Percentiles rank a stretch among this genome's conserved stretches.
These are phyloP conservation scores for Turnera subulata DNA, from an alignment of 345 rosid species.

Conservation along the genomic window DNA sequence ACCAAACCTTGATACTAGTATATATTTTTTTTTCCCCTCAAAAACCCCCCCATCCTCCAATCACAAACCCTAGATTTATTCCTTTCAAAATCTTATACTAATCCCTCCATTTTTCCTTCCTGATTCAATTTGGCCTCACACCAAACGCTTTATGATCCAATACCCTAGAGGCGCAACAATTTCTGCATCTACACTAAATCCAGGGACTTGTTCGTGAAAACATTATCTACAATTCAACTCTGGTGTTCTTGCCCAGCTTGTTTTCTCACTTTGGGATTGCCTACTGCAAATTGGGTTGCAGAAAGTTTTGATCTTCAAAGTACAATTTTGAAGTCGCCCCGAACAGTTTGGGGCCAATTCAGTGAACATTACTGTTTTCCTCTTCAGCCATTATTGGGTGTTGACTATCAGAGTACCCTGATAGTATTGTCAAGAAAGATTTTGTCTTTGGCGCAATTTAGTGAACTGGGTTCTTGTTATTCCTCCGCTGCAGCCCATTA, in stretches of 20 bases:
- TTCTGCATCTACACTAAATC: not conserved
- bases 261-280: not conserved
- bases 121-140: too few species aligned
- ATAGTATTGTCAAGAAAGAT: not conserved
- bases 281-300: constrained; percentile 3
- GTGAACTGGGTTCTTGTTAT: constrained; percentile 7
- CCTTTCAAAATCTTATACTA: constrained; percentile 7
- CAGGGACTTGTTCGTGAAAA: not conserved
- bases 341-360: constrained; percentile 16
- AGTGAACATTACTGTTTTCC: constrained; percentile 6
- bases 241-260: not conserved
- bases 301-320: constrained; percentile 5
- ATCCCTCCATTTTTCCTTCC: not conserved
- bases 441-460: not conserved
- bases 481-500: not conserved
- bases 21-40: constrained; percentile 12
- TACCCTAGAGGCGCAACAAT: too few species aligned
- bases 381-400: not conserved
- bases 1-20: not conserved
- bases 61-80: constrained; percentile 23
- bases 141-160: too few species aligned
- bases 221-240: not conserved
- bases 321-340: constrained; percentile 4
- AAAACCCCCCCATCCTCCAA: constrained; percentile 11
- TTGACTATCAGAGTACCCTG: too few species aligned